Percentiles rank a stretch among this genome's conserved stretches.
These are phyloP conservation scores for Colletotrichum sublineola DNA, from an alignment of 2,329 filamentous ascomycete species.

Conservation along the genomic window DNA sequence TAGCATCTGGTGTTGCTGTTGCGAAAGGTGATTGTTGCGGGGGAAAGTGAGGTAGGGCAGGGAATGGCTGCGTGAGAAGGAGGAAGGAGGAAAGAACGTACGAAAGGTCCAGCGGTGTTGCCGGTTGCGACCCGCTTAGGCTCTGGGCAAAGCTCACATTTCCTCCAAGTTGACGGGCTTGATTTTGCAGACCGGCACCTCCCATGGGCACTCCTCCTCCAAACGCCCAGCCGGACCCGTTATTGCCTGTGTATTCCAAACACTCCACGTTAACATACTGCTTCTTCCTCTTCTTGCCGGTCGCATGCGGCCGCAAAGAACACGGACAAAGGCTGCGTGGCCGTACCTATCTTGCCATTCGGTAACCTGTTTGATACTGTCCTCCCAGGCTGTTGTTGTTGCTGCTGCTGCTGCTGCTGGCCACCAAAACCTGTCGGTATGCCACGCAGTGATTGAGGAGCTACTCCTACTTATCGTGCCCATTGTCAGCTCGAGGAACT, in stretches of 20 bases:
- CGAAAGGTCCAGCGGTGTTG: conserved; percentile 74
- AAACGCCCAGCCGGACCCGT: conserved; percentile 72
- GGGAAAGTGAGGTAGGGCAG: not conserved
- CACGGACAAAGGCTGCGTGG: conserved; percentile 12
- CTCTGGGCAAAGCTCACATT: conserved; percentile 77
- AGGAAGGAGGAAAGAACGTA: conserved; percentile 60
- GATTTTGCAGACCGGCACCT: conserved; percentile 65
- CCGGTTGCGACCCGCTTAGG: conserved; percentile 72
- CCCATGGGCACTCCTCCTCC: conserved; percentile 73
- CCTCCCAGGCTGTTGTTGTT: conserved; percentile 61
- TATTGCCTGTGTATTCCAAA: conserved; percentile 57
- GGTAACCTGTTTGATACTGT: conserved; percentile 71
- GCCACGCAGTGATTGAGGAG: conserved; percentile 73
- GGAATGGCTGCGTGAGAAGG: conserved; percentile 14
- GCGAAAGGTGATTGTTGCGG: not conserved
- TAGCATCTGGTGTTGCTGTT: not conserved
- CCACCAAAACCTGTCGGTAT: conserved; percentile 72
- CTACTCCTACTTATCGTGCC: conserved; percentile 60
- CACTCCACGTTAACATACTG: conserved; percentile 45
- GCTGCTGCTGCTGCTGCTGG: conserved; percentile 69
- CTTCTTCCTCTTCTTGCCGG: conserved; percentile 25
- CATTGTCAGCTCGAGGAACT: conserved; percentile 50
- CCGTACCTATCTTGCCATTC: conserved; percentile 74
- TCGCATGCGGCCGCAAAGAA: conserved; percentile 9
- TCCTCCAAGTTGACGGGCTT: conserved; percentile 67